Conservation (phyloP, 208 protist species). For the Porcisia hertigi region DNA sequence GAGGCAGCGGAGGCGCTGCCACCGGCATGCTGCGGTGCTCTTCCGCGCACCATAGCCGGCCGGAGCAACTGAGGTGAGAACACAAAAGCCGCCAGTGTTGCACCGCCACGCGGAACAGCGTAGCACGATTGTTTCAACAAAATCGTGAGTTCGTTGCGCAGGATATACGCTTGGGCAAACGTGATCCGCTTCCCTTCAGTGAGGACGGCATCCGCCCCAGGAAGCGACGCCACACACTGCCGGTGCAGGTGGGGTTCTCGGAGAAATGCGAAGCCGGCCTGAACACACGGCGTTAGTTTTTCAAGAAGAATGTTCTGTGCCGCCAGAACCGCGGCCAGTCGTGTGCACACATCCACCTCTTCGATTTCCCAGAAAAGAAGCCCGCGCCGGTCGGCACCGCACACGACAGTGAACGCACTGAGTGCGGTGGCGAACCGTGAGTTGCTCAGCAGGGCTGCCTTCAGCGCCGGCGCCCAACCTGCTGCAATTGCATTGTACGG, state of each 20-base stretch:
- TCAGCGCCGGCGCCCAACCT: conserved; percentile 39
- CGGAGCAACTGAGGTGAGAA: conserved; percentile 24
- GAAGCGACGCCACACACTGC: conserved; percentile 22
- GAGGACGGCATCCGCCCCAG: neutral
- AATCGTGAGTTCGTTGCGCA: conserved; percentile 25
- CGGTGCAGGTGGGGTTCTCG: conserved; percentile 23
- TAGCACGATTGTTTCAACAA: conserved; percentile 20
- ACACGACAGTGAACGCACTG: conserved; percentile 38
- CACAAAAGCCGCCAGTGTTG: conserved; percentile 24
- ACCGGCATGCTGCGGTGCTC: neutral
- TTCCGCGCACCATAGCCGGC: neutral
- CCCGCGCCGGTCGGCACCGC: conserved; percentile 8
- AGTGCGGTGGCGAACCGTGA: conserved; percentile 58
- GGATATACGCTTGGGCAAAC: conserved; percentile 18
- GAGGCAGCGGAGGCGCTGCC: neutral
- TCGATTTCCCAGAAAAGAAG: conserved; percentile 62
- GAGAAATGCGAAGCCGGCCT: conserved; percentile 47
- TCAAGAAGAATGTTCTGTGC: conserved; percentile 36
- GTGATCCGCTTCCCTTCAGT: conserved; percentile 21
- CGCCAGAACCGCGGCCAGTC: conserved; percentile 39
- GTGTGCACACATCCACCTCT: conserved; percentile 55
- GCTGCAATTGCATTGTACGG: conserved; percentile 12
- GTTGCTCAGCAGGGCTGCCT: conserved; percentile 32
- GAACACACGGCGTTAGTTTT: conserved; percentile 42
- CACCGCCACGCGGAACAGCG: conserved; percentile 25